Percentiles rank a stretch among this genome's conserved stretches.
phyloP scores from a whole-genome alignment of 176 grass and related monocot species.

The Saccharum officinarum region DNA sequence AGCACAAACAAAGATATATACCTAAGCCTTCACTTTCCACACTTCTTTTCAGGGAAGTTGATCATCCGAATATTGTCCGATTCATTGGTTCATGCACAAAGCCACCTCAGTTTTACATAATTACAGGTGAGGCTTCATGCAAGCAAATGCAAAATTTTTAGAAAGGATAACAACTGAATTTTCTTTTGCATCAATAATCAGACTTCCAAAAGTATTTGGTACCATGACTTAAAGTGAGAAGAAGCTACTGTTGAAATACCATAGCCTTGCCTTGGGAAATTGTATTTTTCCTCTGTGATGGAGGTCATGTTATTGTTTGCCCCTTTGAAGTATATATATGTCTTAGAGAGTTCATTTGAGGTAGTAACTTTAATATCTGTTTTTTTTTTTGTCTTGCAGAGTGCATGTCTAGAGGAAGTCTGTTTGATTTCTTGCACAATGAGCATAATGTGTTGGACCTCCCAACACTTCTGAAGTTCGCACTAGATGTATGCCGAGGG shows the following conservation, averaged over 20 bases:
- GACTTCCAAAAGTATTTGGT: not conserved
- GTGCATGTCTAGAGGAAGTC: slow-evolving; percentile 70
- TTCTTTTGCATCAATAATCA: not conserved
- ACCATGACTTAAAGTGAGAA: not conserved
- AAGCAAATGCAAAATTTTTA: not conserved
- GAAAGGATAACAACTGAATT: not conserved
- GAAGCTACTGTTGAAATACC: slow-evolving; percentile 8
- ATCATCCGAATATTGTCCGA: slow-evolving; percentile 68
- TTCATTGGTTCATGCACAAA: slow-evolving; percentile 77
- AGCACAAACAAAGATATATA: slow-evolving; percentile 1
- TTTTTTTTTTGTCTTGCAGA: slow-evolving; percentile 45
- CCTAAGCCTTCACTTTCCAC: slow-evolving; percentile 15
- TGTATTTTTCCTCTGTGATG: not conserved
- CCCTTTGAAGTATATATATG: not conserved
- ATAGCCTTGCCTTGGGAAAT: not conserved
- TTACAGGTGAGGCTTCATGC: slow-evolving; percentile 64
- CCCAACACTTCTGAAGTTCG: slow-evolving; percentile 56
- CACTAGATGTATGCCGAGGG: slow-evolving; percentile 64
- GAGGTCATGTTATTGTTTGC: not conserved
- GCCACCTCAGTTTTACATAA: slow-evolving; percentile 60
- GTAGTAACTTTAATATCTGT: slow-evolving; percentile 19
- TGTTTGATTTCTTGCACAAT: slow-evolving; percentile 67
- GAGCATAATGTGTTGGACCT: slow-evolving; percentile 56
- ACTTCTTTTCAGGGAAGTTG: slow-evolving; percentile 65
- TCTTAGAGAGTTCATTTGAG: not conserved